A percentile compares a stretch with the other conserved stretches of the same genome.
These are phyloP conservation scores for Daldinia childiae DNA, from an alignment of 495 filamentous ascomycete species.

Conservation along the genomic window DNA sequence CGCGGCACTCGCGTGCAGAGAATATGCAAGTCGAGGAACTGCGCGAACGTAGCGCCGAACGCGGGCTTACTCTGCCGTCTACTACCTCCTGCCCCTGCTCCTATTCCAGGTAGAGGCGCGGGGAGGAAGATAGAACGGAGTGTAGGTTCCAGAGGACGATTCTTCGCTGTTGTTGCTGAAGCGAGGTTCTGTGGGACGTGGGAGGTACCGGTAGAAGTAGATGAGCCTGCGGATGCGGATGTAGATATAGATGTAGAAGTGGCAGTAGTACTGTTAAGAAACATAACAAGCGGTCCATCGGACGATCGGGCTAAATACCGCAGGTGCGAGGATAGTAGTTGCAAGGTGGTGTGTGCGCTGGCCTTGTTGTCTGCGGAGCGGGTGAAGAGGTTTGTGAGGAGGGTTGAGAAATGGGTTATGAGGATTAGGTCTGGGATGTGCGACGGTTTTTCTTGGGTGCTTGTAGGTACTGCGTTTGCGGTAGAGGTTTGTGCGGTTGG, in stretches of 20 bases:
- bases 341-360: constrained; percentile 48
- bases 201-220: not conserved
- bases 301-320: constrained; percentile 44
- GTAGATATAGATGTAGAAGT: constrained; percentile 1
- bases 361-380: constrained; percentile 45
- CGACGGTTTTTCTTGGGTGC: not conserved
- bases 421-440: constrained; percentile 52
- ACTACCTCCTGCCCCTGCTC: not conserved
- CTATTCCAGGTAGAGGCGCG: not conserved
- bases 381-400: constrained; percentile 56
- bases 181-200: not conserved
- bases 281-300: constrained; percentile 48
- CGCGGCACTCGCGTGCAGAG: constrained; percentile 53
- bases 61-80: constrained; percentile 49
- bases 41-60: constrained; percentile 55
- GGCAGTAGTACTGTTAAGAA: constrained; percentile 54
- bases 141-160: constrained; percentile 36
- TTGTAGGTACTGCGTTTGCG: not conserved
- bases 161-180: not conserved
- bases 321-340: constrained; percentile 48
- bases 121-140: constrained; percentile 53
- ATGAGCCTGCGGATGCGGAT: not conserved
- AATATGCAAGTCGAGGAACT: constrained; percentile 56
- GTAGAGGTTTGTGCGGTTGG: not conserved
- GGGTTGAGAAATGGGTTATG: constrained; percentile 52